Evolutionary conservation across 2,329 filamentous ascomycete genomes (phyloP), one percentile per base, ranked within the genome.

Genomic region (Colletotrichum sp.): DNA sequence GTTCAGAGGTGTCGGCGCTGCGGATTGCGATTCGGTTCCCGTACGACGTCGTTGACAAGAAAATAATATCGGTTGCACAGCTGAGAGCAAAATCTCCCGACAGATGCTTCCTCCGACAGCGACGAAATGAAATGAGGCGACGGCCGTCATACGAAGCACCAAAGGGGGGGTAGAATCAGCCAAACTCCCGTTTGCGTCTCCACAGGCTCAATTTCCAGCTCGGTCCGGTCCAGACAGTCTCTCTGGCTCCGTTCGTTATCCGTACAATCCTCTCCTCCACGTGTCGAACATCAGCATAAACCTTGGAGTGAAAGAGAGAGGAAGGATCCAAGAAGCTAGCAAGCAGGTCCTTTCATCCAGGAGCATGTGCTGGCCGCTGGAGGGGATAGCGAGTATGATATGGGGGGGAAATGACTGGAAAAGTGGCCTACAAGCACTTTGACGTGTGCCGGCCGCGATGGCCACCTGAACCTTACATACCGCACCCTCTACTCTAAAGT

Each of bases 391-490:
- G 67, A 67, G 29, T 29, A 61, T 75, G 71, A 74, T 74, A 72
- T 73, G 64, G 66, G 57, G 24, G 57, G 58, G 57, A 38, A 63
- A 58, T 18, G 33, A 36, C 24, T 58, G 38, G 66, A 67, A 74
- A 71, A 66, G 68, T 66, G 71, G 58, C 33, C 62, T 71, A 55
- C 63, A 51, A 71, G 58, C 69, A 70, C 34, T 36, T 73, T 71
- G 66, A 71, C 71, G 57, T 73, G 54, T 70, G 67, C 72, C 63
- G 51, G 71, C 63, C 18, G 47, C 31, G 71, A 75, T 57, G 63
- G 67, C 67, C 71, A 72, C 74, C 74, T 75, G 74, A 75, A 75
- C 74, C 67, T 74, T 74, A 72, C 74, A 72, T 71, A 62, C 58
- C 54, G 54, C 66, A 66, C 59, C 66, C 66, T 74, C 64, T 55